phyloP scores from a whole-genome alignment of 257 asterid genomes.

The Paraleonurus japonicus region DNA sequence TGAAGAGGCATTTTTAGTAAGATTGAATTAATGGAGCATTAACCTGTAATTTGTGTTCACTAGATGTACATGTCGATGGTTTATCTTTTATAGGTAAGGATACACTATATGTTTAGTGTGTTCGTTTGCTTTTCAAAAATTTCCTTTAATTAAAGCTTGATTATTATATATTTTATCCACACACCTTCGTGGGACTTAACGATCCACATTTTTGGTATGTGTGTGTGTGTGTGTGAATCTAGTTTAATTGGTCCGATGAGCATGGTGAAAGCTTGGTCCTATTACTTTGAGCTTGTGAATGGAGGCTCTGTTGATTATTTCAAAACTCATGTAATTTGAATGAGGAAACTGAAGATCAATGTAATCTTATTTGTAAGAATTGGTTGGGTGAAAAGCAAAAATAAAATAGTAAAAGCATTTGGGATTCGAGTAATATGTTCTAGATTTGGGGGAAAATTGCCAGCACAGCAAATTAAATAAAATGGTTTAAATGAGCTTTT shows the following conservation, averaged over 20 bases:
- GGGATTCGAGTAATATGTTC: slow-evolving; percentile 29
- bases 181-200: neutral
- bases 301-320: neutral
- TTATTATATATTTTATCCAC: neutral
- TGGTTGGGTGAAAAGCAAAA: slow-evolving; percentile 25
- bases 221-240: neutral
- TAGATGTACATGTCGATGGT: neutral
- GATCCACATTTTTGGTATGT: neutral
- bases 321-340: slow-evolving; percentile 15
- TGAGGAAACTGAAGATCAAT: slow-evolving; percentile 19
- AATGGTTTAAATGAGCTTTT: slow-evolving; percentile 26
- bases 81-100: neutral
- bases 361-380: slow-evolving; percentile 24
- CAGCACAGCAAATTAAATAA: slow-evolving; percentile 26
- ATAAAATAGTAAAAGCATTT: neutral
- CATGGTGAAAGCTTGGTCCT: slow-evolving; percentile 1
- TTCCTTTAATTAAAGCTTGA: neutral
- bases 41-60: neutral
- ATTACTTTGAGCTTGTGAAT: slow-evolving; percentile 10
- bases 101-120: neutral
- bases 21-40: neutral
- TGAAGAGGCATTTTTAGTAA: neutral
- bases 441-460: slow-evolving; percentile 19
- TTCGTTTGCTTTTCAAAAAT: neutral
- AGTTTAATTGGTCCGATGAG: neutral